A percentile compares a stretch with the other conserved stretches of the same genome.
Conservation (phyloP, 352 stramenopile species). For the Phytophthora agathidicida region DNA sequence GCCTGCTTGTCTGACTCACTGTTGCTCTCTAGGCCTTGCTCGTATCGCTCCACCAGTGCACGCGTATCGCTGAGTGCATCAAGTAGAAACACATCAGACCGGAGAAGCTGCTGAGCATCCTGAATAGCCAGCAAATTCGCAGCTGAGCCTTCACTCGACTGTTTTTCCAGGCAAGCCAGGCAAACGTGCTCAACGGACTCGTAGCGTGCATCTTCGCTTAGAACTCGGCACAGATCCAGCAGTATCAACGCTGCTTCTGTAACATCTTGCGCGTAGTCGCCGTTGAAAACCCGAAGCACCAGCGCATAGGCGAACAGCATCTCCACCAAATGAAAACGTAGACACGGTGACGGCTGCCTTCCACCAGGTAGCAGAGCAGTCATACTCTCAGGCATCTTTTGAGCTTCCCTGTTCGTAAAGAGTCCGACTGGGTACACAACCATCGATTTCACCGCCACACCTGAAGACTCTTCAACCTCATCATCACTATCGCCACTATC, state of each 20-base stretch:
- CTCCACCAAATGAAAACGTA: conserved; percentile 72
- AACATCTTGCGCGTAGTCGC: conserved; percentile 70
- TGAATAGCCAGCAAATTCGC: conserved; percentile 42
- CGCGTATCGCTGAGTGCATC: conserved; percentile 67
- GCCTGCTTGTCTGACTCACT: conserved; percentile 24
- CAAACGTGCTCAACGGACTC: conserved; percentile 54
- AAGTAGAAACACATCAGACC: conserved; percentile 55
- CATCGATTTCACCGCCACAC: background rate
- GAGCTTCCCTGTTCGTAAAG: conserved; percentile 48
- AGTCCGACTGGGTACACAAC: conserved; percentile 53
- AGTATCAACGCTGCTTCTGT: conserved; percentile 51
- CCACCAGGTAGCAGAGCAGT: conserved; percentile 34
- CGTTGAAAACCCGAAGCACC: conserved; percentile 79
- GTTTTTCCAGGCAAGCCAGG: conserved; percentile 44
- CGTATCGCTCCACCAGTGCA: conserved; percentile 44
- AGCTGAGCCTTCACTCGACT: conserved; percentile 10
- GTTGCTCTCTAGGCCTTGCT: conserved; percentile 25
- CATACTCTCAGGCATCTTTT: conserved; percentile 44
- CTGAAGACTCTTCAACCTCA: conserved; percentile 3
- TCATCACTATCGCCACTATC: conserved; percentile 6
- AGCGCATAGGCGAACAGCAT: conserved; percentile 72
- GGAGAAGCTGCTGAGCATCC: conserved; percentile 51
- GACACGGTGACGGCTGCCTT: conserved; percentile 39
- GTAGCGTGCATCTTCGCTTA: conserved; percentile 54
- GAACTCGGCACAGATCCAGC: conserved; percentile 54